Evolutionary conservation across 1,139 yeast genomes (phyloP).

Genomic region (Hyphopichia buzzinii): DNA sequence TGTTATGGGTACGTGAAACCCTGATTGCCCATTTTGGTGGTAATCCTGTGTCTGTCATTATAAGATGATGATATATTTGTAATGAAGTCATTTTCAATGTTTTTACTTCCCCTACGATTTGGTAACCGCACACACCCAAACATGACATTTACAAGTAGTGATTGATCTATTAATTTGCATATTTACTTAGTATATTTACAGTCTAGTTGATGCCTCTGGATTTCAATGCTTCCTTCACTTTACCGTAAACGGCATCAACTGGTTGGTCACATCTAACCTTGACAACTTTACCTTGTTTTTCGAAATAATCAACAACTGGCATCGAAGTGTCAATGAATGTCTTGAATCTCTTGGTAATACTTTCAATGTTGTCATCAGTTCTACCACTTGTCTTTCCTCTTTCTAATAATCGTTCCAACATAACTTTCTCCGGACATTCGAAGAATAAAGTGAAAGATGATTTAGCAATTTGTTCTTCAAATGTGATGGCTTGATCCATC

Average conservation of each 20-base stretch:
- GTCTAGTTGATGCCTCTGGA: conserved; percentile 25
- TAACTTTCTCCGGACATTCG: conserved; percentile 88
- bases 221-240: conserved; percentile 65
- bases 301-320: conserved; percentile 92
- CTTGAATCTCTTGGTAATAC: conserved; percentile 83
- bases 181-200: too few species aligned
- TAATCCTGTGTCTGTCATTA: conserved; percentile 59
- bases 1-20: conserved; percentile 74
- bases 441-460: conserved; percentile 83
- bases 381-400: conserved; percentile 96
- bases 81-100: too few species aligned
- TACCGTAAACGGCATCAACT: conserved; percentile 73
- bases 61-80: too few species aligned
- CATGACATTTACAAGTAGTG: too few species aligned
- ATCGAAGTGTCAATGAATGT: conserved; percentile 86
- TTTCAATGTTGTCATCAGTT: conserved; percentile 87
- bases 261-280: conserved; percentile 76
- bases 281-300: conserved; percentile 71
- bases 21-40: conserved; percentile 85
- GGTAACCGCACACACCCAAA: too few species aligned
- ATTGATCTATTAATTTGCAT: too few species aligned
- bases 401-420: conserved; percentile 81
- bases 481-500: conserved; percentile 95
- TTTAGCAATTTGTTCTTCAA: conserved; percentile 76
- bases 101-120: too few species aligned